These are phyloP conservation scores for Kluyveromyces aestuarii DNA, from an alignment of 805 yeast species.

Conservation along the genomic window DNA sequence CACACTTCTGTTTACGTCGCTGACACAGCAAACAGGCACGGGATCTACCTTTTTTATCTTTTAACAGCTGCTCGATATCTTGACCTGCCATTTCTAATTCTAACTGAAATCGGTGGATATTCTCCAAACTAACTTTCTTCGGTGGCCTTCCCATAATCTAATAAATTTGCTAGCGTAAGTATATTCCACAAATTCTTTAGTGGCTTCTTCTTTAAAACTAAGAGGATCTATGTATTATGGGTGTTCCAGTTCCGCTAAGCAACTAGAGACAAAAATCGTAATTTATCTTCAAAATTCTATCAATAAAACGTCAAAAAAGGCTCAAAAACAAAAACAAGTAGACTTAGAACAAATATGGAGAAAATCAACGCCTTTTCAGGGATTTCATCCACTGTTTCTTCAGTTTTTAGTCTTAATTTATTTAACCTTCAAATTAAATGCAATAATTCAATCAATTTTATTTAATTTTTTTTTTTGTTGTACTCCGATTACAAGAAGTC, in stretches of 20 bases:
- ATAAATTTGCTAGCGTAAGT: not conserved
- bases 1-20: constrained; percentile 55
- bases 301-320: too few relatives aligned
- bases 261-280: too few relatives aligned
- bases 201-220: not conserved
- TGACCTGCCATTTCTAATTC: constrained; percentile 29
- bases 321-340: too few relatives aligned
- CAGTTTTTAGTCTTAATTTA: too few relatives aligned
- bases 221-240: too few relatives aligned
- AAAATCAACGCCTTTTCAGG: too few relatives aligned
- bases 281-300: too few relatives aligned
- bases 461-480: not conserved
- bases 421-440: too few relatives aligned
- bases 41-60: constrained; percentile 46
- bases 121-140: constrained; percentile 27
- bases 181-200: not conserved
- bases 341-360: too few relatives aligned
- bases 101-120: constrained; percentile 25
- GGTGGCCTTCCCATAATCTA: constrained; percentile 29
- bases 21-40: constrained; percentile 50
- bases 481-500: not conserved
- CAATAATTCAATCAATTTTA: too few relatives aligned
- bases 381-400: too few relatives aligned
- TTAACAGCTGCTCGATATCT: constrained; percentile 19
- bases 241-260: too few relatives aligned